A percentile compares a stretch with the other conserved stretches of the same genome.
Conservation (phyloP, 352 stramenopile genomes). For the Peronosclerospora sorghi region DNA sequence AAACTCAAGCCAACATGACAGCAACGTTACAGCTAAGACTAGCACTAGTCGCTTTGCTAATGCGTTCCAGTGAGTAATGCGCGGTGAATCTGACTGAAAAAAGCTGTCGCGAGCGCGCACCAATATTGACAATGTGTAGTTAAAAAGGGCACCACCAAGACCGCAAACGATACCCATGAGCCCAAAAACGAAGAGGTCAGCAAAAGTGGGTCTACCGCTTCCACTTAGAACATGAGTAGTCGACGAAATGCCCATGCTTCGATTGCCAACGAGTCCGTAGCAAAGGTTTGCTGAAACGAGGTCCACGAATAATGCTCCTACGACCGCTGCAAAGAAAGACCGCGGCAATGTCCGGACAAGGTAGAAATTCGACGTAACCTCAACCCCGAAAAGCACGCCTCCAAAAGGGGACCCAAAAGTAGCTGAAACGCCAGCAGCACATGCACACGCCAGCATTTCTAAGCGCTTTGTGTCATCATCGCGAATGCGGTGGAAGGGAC, state of each 20-base stretch:
- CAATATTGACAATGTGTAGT: slow-evolving; percentile 54
- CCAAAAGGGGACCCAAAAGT: too few relatives aligned
- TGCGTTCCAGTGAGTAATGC: too few relatives aligned
- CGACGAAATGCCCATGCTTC: slow-evolving; percentile 61
- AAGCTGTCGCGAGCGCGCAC: slow-evolving; percentile 51
- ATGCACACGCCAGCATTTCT: slow-evolving; percentile 76
- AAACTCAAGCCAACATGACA: too few relatives aligned
- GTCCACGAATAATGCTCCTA: slow-evolving; percentile 53
- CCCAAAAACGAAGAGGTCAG: too few relatives aligned
- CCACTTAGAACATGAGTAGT: too few relatives aligned
- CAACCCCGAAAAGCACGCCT: too few relatives aligned
- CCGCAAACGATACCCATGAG: too few relatives aligned
- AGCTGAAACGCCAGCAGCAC: slow-evolving; percentile 67
- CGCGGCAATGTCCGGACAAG: too few relatives aligned
- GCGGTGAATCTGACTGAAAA: slow-evolving; percentile 8
- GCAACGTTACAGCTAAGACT: too few relatives aligned
- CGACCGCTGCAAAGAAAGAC: slow-evolving; percentile 73
- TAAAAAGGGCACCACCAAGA: slow-evolving; percentile 58
- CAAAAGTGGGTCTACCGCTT: too few relatives aligned
- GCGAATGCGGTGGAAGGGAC: slow-evolving; percentile 54
- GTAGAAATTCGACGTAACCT: too few relatives aligned
- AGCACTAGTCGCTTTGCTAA: too few relatives aligned
- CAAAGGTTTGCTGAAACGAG: slow-evolving; percentile 49
- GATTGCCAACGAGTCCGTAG: slow-evolving; percentile 68
- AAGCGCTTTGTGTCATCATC: slow-evolving; percentile 72